Conservation (phyloP, 2,329 filamentous ascomycete species). For the Paecilomyces sp. region DNA sequence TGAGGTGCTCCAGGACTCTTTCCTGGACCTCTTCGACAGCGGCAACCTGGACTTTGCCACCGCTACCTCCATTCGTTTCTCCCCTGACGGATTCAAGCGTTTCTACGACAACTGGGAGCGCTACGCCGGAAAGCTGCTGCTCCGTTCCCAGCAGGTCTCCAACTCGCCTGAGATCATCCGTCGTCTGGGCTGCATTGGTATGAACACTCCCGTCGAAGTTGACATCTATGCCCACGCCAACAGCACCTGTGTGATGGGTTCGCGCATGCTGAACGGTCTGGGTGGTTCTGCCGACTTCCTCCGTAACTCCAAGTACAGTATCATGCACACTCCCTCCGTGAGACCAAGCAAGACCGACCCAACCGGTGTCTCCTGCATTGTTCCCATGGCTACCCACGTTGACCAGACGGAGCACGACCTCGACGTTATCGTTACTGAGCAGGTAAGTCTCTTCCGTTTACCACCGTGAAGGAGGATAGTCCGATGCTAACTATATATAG, state of each 20-base stretch:
- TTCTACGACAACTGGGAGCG: conserved; percentile 81
- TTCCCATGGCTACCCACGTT: conserved; percentile 89
- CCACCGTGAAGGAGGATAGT: background rate
- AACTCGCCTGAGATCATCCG: conserved; percentile 90
- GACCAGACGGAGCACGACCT: conserved; percentile 92
- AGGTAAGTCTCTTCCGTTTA: conserved; percentile 21
- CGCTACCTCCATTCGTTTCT: conserved; percentile 84
- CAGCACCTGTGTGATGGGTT: conserved; percentile 82
- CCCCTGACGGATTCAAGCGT: conserved; percentile 80
- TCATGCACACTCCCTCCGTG: conserved; percentile 86
- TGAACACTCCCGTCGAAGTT: conserved; percentile 92
- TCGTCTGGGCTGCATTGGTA: conserved; percentile 78
- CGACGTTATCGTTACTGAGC: conserved; percentile 74
- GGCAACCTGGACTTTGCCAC: conserved; percentile 85
- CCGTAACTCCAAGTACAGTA: conserved; percentile 70
- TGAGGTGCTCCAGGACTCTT: conserved; percentile 85
- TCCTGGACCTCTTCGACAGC: conserved; percentile 86
- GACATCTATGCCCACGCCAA: conserved; percentile 95
- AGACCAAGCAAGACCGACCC: conserved; percentile 77
- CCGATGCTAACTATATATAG: conserved; percentile 37
- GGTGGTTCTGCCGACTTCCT: conserved; percentile 79
- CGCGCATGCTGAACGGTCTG: conserved; percentile 78
- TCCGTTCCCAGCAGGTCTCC: conserved; percentile 80
- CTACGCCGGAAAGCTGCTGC: conserved; percentile 74
- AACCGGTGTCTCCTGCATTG: conserved; percentile 74